phyloP scores from a whole-genome alignment of 2,329 filamentous ascomycete species.

The Aureobasidium subglaciale region DNA sequence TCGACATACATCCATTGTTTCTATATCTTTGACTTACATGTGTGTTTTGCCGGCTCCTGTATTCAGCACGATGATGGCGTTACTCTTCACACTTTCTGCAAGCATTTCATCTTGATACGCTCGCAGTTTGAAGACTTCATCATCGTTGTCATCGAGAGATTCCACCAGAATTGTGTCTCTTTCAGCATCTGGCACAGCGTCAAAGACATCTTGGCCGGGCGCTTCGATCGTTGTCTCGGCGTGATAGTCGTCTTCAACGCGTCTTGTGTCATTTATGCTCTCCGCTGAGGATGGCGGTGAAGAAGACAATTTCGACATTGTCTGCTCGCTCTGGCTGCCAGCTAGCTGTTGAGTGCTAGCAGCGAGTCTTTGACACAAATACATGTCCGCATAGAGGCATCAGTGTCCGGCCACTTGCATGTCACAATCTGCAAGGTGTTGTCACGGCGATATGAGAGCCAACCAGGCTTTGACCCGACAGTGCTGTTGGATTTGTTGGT shows the following conservation, averaged over 20 bases:
- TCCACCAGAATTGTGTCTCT: background rate
- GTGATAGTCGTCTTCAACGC: background rate
- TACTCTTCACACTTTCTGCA: conserved; percentile 35
- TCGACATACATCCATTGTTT: background rate
- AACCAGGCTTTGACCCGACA: no score
- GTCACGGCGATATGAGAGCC: background rate
- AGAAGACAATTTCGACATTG: background rate
- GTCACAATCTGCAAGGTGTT: conserved; percentile 3
- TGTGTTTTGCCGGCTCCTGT: conserved; percentile 45
- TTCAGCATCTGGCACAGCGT: background rate
- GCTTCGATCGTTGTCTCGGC: background rate
- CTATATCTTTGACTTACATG: conserved; percentile 21
- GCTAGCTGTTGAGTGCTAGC: background rate
- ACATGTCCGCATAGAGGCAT: background rate
- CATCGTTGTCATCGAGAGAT: background rate
- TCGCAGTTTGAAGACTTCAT: conserved; percentile 25
- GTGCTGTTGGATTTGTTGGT: no score
- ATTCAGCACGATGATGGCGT: conserved; percentile 44
- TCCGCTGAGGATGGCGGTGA: background rate
- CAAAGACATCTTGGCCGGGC: background rate
- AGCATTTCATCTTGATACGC: conserved; percentile 46
- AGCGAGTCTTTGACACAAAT: background rate
- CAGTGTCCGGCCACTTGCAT: background rate
- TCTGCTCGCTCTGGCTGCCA: background rate
- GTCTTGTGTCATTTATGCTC: background rate